phyloP scores from a whole-genome alignment of 164 flowering plant species.

The Protea cynaroides region DNA sequence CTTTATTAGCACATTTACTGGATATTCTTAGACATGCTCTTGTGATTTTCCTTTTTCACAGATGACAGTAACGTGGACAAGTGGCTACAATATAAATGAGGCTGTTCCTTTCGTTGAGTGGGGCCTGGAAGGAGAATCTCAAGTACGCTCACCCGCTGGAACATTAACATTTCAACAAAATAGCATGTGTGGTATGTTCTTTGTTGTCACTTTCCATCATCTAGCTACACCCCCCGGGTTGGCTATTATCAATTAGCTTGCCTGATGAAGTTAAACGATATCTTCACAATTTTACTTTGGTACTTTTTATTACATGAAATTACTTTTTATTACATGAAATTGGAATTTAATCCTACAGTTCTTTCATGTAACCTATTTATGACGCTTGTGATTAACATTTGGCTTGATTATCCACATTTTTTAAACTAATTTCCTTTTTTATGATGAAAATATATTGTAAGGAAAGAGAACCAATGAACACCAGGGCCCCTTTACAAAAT shows the following conservation, averaged over 20 bases:
- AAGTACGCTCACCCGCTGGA: slow-evolving; percentile 54
- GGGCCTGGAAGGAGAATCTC: slow-evolving; percentile 34
- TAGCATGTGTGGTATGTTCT: slow-evolving; percentile 68
- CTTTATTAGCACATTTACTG: neutral
- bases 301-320: neutral
- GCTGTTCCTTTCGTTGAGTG: slow-evolving; percentile 71
- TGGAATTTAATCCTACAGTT: neutral
- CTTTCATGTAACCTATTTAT: neutral
- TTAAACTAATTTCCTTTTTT: neutral
- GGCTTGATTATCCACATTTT: neutral
- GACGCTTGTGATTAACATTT: neutral
- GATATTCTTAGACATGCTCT: neutral
- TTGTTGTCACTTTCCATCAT: no score
- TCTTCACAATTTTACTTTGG: neutral
- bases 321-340: neutral
- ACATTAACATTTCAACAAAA: slow-evolving; percentile 46
- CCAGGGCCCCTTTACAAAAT: no score
- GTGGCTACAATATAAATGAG: slow-evolving; percentile 63
- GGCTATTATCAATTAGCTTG: neutral
- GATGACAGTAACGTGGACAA: slow-evolving; percentile 96
- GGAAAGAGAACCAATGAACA: no score
- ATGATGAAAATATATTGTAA: no score
- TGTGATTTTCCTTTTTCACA: slow-evolving; percentile 8
- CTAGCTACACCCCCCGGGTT: neutral
- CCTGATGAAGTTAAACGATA: neutral